A percentile compares a stretch with the other conserved stretches of the same genome.
Evolutionary conservation across 176 grass and related monocot genomes (phyloP).

Genomic region (Triticum timopheevii): DNA sequence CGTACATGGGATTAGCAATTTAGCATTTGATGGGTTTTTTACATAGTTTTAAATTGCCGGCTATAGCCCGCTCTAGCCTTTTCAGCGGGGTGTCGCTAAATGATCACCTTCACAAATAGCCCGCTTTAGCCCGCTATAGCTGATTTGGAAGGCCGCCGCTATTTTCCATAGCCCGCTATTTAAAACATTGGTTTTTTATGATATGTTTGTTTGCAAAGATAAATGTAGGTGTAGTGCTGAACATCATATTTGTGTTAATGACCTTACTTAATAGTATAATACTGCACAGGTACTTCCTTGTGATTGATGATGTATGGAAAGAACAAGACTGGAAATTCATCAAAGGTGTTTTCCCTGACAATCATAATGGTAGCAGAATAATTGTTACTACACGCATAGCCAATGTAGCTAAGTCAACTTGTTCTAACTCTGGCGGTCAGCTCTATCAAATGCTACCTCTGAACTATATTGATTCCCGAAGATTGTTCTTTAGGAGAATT

Average conservation of each 20-base stretch:
- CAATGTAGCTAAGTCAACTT: not conserved
- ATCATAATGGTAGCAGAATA: not conserved
- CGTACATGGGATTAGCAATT: not conserved
- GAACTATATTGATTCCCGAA: not conserved
- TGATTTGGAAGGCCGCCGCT: too few relatives aligned
- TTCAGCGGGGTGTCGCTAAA: too few relatives aligned
- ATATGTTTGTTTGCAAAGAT: not conserved
- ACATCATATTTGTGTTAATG: too few relatives aligned
- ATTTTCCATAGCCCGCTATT: too few relatives aligned
- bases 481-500: slow-evolving; percentile 4
- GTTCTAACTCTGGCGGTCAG: not conserved
- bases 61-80: too few relatives aligned
- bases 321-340: not conserved
- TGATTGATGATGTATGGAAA: slow-evolving; percentile 1
- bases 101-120: too few relatives aligned
- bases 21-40: too few relatives aligned
- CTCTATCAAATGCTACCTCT: not conserved
- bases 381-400: not conserved
- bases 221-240: not conserved
- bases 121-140: too few relatives aligned
- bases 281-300: not conserved
- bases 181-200: too few relatives aligned
- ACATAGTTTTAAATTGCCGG: too few relatives aligned
- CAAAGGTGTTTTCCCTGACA: not conserved
- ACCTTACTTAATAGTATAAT: not conserved